Percentiles rank a stretch among this genome's conserved stretches.
Evolutionary conservation across 1,284 basidiomycete species (phyloP).

Genomic region (Tylopilus sp.): DNA sequence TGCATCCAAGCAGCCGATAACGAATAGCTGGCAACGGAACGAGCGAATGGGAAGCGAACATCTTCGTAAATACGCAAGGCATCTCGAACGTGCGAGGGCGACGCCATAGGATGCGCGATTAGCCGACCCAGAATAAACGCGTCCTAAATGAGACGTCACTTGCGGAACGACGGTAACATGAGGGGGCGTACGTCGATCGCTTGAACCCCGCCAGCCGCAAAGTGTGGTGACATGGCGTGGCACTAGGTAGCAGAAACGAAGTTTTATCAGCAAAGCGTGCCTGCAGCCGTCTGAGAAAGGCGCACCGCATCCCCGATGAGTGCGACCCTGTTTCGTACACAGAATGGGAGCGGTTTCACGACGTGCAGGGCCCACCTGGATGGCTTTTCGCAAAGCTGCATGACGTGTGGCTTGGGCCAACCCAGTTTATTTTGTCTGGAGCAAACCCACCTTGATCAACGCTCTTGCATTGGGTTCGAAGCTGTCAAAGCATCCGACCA

Average conservation of each 20-base stretch:
- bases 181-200: conserved; percentile 29
- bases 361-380: conserved; percentile 33
- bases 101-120: conserved; percentile 26
- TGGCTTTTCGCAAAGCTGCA: conserved; percentile 20
- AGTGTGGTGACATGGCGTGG: conserved; percentile 31
- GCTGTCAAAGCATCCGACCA: conserved; percentile 29
- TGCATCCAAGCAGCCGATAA: conserved; percentile 7
- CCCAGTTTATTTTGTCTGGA: too few species aligned
- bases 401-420: not conserved
- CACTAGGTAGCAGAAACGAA: conserved; percentile 16
- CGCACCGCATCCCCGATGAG: conserved; percentile 38
- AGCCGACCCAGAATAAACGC: conserved; percentile 35
- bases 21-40: not conserved
- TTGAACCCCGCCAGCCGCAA: conserved; percentile 30
- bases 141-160: conserved; percentile 23
- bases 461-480: conserved; percentile 44
- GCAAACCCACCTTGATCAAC: conserved; percentile 36
- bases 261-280: not conserved
- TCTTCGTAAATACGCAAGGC: conserved; percentile 29
- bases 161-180: not conserved
- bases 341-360: conserved; percentile 32
- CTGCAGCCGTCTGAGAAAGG: not conserved
- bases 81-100: conserved; percentile 15
- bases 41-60: conserved; percentile 24
- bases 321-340: conserved; percentile 27